Evolutionary conservation across 768 basidiomycete species (phyloP).

Genomic region (Russula virescens): DNA sequence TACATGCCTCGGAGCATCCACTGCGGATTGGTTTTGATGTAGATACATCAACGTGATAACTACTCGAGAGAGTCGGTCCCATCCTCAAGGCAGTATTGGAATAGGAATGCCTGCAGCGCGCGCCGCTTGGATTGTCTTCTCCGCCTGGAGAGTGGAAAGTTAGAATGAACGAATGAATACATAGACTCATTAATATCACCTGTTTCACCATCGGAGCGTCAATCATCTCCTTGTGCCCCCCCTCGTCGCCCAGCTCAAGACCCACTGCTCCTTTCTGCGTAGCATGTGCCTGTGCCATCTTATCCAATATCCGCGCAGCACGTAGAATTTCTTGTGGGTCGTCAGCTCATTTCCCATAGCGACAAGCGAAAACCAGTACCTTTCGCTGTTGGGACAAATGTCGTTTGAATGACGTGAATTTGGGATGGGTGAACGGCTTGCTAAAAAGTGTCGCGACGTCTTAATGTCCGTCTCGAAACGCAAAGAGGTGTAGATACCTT

Average conservation of each 20-base stretch:
- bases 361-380: conserved; percentile 37
- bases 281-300: conserved; percentile 55
- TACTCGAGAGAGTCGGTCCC: neutral
- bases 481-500: conserved; percentile 46
- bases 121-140: conserved; percentile 18
- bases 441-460: conserved; percentile 34
- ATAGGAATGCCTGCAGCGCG: conserved; percentile 19
- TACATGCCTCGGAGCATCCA: neutral
- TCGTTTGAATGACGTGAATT: conserved; percentile 66
- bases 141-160: conserved; percentile 5
- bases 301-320: conserved; percentile 64
- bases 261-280: conserved; percentile 62
- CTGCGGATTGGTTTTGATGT: neutral
- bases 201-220: conserved; percentile 90
- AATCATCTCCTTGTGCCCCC: conserved; percentile 67
- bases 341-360: neutral
- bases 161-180: neutral
- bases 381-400: conserved; percentile 68
- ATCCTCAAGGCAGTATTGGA: conserved; percentile 1
- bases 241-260: conserved; percentile 48
- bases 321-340: conserved; percentile 58
- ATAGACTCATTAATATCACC: conserved; percentile 33
- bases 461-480: neutral
- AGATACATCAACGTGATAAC: neutral
- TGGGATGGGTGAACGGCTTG: conserved; percentile 95